Base-by-base conservation (phyloP, 2,329 filamentous ascomycete genomes). In the Aureobasidium sp. region DNA sequence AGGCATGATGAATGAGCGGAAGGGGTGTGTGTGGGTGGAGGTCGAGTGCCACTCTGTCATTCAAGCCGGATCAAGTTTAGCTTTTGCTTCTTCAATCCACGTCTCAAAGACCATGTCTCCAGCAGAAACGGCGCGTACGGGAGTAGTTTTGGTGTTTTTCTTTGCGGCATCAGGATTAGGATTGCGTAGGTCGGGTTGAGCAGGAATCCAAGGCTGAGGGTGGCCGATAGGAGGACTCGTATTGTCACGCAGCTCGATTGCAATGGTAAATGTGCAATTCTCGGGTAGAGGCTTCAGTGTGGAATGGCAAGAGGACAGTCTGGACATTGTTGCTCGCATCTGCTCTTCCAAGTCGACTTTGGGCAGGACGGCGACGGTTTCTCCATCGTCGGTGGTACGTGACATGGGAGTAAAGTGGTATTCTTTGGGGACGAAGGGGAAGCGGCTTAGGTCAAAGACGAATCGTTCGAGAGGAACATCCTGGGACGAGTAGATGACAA, bases 191-290 rank as follows among this genome's bases (percentile, higher is more conserved):
- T 76, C 77, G 7, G 80, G 79, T 67, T 85, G 80, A 45, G 81
- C 81, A 12, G 84, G 83, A 61, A 87, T 81, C 84, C 84, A 87
- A 7, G 79, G 76, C 69, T 85, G 81, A 65, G 78, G 76, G 66
- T 86, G 76, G 42, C 71, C 72, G 34, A 79, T 67, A 1, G 79
- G 79, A 34, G 78, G 74, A 34, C 77, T 78, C 0, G 78, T 79
- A 44, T 85, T 79, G 25, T 87, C 83, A 42, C 82, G 83, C 66
- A 92, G 72, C 73, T 93, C 89, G 44, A 93, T 81, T 0, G 86
- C 87, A n/a, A 93, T 73, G 0, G 88, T 90, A 72, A 89, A 93
- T 0, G 87, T 88, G 72, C 88, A 91, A 1, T 82, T 82, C 1
- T 79, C 74, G 0, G 88, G 87, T 25, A 91, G 71, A 0, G 79